Percentiles rank a stretch among this genome's conserved stretches.
Conservation (phyloP, 305 asterid species). For the Striga hermonthica region DNA sequence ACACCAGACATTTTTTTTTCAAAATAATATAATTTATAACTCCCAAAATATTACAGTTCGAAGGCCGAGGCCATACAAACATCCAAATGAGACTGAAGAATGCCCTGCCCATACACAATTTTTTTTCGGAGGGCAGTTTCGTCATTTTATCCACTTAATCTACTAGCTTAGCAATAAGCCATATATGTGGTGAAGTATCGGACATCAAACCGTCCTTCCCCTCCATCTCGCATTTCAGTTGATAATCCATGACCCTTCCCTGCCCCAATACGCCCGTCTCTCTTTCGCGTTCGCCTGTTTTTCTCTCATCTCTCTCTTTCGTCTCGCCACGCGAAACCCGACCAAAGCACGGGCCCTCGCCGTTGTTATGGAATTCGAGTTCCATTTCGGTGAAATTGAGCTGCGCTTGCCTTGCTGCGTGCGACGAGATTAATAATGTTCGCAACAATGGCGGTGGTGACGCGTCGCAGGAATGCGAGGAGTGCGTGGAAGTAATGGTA, state of each 20-base stretch:
- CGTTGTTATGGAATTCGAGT: conserved; percentile 31
- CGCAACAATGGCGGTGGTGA: conserved; percentile 26
- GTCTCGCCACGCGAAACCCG: conserved; percentile 29
- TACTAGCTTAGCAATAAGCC: not conserved
- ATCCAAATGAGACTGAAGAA: no score
- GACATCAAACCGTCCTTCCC: conserved; percentile 12
- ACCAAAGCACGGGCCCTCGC: conserved; percentile 3
- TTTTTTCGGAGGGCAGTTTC: not conserved
- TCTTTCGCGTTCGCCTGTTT: conserved; percentile 28
- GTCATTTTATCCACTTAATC: not conserved
- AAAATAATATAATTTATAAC: no score
- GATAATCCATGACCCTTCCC: conserved; percentile 35
- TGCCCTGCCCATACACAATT: not conserved
- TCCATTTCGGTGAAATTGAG: conserved; percentile 30
- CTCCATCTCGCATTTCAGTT: not conserved
- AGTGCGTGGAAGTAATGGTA: conserved; percentile 66
- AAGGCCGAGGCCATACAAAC: no score
- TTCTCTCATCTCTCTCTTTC: conserved; percentile 29
- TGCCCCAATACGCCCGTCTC: conserved; percentile 31
- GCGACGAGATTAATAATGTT: conserved; percentile 16
- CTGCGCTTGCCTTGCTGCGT: conserved; percentile 23
- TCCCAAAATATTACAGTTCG: no score
- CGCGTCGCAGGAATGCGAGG: conserved; percentile 41
- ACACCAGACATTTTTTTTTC: no score
- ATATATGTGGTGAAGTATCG: not conserved